Conservation (phyloP, 2,329 filamentous ascomycete genomes). For the Aspergillus fijiensis region DNA sequence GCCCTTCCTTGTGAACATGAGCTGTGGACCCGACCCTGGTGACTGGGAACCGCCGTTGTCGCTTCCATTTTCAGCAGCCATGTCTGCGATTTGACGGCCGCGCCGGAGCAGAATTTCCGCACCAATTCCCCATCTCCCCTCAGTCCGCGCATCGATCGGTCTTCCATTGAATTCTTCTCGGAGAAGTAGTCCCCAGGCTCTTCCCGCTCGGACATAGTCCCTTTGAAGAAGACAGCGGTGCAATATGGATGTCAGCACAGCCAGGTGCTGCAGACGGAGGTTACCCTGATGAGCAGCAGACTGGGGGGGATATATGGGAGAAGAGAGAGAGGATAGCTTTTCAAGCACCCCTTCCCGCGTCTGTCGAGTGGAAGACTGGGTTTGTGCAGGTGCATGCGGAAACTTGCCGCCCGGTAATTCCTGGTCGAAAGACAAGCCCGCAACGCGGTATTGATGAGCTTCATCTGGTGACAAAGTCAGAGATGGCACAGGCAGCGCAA, state of each 20-base stretch:
- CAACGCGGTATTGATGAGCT: constrained; percentile 44
- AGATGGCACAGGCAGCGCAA: constrained; percentile 22
- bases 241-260: constrained; percentile 66
- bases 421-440: constrained; percentile 40
- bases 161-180: constrained; percentile 58
- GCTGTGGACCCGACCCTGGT: constrained; percentile 11
- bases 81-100: constrained; percentile 29
- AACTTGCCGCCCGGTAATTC: constrained; percentile 43
- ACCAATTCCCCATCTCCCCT: constrained; percentile 77
- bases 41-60: constrained; percentile 1
- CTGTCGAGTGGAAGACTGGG: constrained; percentile 10
- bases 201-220: constrained; percentile 69
- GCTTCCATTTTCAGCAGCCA: neutral
- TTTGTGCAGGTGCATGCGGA: constrained; percentile 37
- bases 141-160: constrained; percentile 66
- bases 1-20: constrained; percentile 48
- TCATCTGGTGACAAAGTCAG: constrained; percentile 41
- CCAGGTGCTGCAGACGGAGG: constrained; percentile 57
- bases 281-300: constrained; percentile 34
- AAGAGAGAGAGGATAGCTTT: constrained; percentile 32
- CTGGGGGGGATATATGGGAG: constrained; percentile 36
- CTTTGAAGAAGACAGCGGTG: constrained; percentile 70
- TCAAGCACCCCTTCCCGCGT: constrained; percentile 23
- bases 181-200: constrained; percentile 73
- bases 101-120: constrained; percentile 76